phyloP scores from a whole-genome alignment of 805 yeast genomes.

The Cephaloascus albidus region DNA sequence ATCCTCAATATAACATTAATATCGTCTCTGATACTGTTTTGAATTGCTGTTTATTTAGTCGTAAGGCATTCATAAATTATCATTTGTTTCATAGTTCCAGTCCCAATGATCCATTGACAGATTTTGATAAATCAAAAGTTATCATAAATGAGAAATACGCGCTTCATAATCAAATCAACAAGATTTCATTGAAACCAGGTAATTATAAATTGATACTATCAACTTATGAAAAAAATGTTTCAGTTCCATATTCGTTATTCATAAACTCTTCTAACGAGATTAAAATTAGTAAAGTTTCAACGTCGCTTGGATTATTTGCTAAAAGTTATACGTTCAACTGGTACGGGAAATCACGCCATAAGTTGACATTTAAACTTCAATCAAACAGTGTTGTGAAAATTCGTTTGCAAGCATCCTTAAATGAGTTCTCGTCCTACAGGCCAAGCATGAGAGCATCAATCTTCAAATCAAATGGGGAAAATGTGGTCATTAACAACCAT shows the following conservation, averaged over 20 bases:
- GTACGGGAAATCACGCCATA: constrained; percentile 28
- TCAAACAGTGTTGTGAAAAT: constrained; percentile 9
- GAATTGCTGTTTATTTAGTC: background rate
- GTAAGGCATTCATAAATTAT: background rate
- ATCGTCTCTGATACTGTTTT: background rate
- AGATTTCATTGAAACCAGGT: background rate
- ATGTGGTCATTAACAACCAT: constrained; percentile 21
- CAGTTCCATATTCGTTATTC: background rate
- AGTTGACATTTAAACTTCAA: constrained; percentile 14
- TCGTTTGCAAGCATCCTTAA: constrained; percentile 7
- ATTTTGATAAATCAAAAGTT: background rate
- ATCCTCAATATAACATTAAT: constrained; percentile 33
- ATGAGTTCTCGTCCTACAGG: constrained; percentile 18
- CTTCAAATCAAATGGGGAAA: constrained; percentile 17
- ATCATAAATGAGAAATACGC: background rate
- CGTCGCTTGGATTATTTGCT: constrained; percentile 24
- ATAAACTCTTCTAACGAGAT: background rate
- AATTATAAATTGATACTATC: background rate
- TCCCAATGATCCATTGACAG: background rate
- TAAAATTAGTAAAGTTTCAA: constrained; percentile 9
- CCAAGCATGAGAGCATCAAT: constrained; percentile 38
- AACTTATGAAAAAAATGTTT: background rate
- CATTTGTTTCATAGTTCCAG: background rate
- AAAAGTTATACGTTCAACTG: constrained; percentile 19
- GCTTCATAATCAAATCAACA: background rate